Base-by-base conservation (phyloP, 1,284 basidiomycete species). In the Cutaneotrichosporon cavernicola region DNA sequence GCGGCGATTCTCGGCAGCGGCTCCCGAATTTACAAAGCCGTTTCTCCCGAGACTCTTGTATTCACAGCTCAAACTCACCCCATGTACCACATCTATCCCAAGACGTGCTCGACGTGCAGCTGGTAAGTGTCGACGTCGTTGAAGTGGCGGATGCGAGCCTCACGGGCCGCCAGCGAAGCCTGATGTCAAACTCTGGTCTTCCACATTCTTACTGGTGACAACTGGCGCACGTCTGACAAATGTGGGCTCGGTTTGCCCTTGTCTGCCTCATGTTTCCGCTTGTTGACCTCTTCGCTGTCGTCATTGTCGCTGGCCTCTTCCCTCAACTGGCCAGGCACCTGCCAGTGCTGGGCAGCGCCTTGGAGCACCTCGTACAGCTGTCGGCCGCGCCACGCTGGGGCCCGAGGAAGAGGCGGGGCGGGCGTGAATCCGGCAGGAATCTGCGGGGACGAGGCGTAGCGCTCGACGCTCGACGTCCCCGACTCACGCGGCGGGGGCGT, bases 41-140 rank as follows among this genome's bases (percentile, higher is more conserved):
- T 26, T 26, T 26, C 34, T 36, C 34, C 34, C 7, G 8, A 36
- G 34, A 36, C 34, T 46, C 43, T 46, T 9, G 43, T 46, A n/a
- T 46, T n/a, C 16, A 46, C 43, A 46, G 16, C 43, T n/a, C 9
- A 46, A 6, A 6, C 40, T 16, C 40, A 43, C 14, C 14, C 14
- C 40, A 16, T 16, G 36, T 43, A 6, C 40, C 14, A 16, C 14
- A 7, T 46, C 18, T 46, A 57, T 16, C 30, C 36, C 56, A 36
- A 56, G 22, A 64, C 64, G n/a, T 55, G 56, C 26, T 65, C 61
- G 11, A 66, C 58, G 11, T 47, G 40, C n/a, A 66, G 59, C 34
- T 58, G 32, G 38, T 62, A 62, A 14, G 51, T 31, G 53, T 43
- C 67, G 61, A 70, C 59, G 56, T 58, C 65, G 46, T 53, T 52